These are phyloP conservation scores for Diplodia mutila DNA, from an alignment of 2,329 filamentous ascomycete genomes.

Conservation along the genomic window DNA sequence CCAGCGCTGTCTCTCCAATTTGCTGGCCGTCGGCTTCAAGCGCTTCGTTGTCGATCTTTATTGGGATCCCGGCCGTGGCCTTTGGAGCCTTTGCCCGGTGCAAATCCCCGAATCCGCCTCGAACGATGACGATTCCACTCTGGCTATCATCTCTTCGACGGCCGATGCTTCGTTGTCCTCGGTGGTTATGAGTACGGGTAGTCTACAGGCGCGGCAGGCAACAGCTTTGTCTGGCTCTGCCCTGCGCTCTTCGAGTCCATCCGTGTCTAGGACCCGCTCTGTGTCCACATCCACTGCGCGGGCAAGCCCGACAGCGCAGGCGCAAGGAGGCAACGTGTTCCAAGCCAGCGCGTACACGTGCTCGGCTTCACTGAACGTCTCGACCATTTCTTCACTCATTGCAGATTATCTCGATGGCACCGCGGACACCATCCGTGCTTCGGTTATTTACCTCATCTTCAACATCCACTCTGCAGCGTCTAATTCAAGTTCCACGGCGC, in stretches of 20 bases:
- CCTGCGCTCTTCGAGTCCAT: background rate
- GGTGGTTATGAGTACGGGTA: slow-evolving; percentile 4
- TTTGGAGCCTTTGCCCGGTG: slow-evolving; percentile 66
- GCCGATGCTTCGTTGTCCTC: slow-evolving; percentile 10
- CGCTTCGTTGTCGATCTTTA: slow-evolving; percentile 64
- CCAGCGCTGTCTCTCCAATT: slow-evolving; percentile 63
- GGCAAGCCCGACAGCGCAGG: slow-evolving; percentile 14
- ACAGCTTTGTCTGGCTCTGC: background rate
- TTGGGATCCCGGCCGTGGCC: slow-evolving; percentile 60
- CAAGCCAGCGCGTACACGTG: slow-evolving; percentile 59
- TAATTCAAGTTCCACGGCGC: slow-evolving; percentile 41
- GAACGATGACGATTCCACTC: slow-evolving; percentile 28
- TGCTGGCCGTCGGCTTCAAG: slow-evolving; percentile 63
- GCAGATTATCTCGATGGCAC: slow-evolving; percentile 58
- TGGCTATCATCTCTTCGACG: slow-evolving; percentile 29
- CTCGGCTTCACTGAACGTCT: slow-evolving; percentile 56
- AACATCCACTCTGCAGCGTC: slow-evolving; percentile 62
- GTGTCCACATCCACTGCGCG: slow-evolving; percentile 27
- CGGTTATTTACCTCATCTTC: slow-evolving; percentile 57
- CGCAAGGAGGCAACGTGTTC: slow-evolving; percentile 36
- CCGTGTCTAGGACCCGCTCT: background rate
- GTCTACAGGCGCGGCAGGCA: slow-evolving; percentile 9
- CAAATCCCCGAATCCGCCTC: slow-evolving; percentile 47
- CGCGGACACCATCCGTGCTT: slow-evolving; percentile 58
- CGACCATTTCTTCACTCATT: slow-evolving; percentile 54